Evolutionary conservation across 768 basidiomycete genomes (phyloP).

Genomic region (Aureoboletus auriporus): DNA sequence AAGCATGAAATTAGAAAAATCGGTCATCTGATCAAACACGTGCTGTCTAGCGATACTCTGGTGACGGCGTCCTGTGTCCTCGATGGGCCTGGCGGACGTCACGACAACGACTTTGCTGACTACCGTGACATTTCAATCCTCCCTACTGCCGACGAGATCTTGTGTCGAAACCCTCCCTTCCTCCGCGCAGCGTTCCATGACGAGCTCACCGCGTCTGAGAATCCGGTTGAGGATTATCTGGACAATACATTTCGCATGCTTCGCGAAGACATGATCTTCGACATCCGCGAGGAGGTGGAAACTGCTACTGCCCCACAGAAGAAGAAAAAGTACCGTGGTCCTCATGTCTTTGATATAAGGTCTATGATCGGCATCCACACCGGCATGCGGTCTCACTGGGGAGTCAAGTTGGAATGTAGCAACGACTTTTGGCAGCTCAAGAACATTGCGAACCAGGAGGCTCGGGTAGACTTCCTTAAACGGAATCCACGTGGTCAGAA

Average conservation of each 20-base stretch:
- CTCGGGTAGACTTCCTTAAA: conserved; percentile 32
- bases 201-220: conserved; percentile 16
- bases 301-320: conserved; percentile 26
- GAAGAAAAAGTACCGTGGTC: conserved; percentile 35
- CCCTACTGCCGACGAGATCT: conserved; percentile 59
- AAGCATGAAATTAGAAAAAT: conserved; percentile 25
- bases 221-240: conserved; percentile 41
- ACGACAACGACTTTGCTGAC: conserved; percentile 63
- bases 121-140: conserved; percentile 56
- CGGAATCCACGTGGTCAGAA: conserved; percentile 30
- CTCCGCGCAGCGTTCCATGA: conserved; percentile 36
- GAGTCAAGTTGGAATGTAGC: conserved; percentile 34
- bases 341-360: conserved; percentile 31
- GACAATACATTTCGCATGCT: conserved; percentile 65
- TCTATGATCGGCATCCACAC: conserved; percentile 35
- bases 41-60: conserved; percentile 23
- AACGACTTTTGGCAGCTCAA: conserved; percentile 35
- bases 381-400: conserved; percentile 36
- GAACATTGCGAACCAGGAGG: conserved; percentile 19
- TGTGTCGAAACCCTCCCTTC: conserved; percentile 43
- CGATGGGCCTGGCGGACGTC: conserved; percentile 54
- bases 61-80: conserved; percentile 13
- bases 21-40: conserved; percentile 40
- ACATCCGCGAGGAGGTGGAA: conserved; percentile 51
- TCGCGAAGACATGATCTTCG: conserved; percentile 60